Evolutionary conservation across 164 flowering plant species (phyloP).

Genomic region (Macadamia integrifolia): DNA sequence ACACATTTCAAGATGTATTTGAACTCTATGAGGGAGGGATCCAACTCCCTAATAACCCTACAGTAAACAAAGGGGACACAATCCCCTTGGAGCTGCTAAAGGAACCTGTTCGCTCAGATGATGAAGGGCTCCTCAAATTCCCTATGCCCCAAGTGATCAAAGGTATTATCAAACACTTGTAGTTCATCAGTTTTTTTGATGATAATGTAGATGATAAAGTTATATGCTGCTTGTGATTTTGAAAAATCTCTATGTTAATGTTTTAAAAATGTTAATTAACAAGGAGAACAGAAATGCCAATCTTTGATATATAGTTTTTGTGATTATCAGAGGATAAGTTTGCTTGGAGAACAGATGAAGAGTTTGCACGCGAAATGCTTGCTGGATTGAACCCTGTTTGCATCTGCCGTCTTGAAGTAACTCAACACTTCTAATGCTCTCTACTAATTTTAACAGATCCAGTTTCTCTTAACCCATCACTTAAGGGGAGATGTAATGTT

Average conservation of each 20-base stretch:
- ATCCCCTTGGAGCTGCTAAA: conserved; percentile 68
- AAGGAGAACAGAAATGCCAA: not conserved
- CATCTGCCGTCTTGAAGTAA: conserved; percentile 66
- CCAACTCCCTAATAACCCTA: conserved; percentile 31
- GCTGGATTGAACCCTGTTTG: conserved; percentile 87
- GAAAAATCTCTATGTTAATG: not conserved
- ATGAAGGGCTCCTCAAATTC: conserved; percentile 53
- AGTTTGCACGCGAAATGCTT: conserved; percentile 85
- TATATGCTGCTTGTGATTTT: not conserved
- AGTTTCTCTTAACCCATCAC: no score
- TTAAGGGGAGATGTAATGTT: not conserved
- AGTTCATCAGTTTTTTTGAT: no score
- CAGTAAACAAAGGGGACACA: conserved; percentile 19
- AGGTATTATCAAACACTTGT: conserved; percentile 6
- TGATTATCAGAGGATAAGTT: conserved; percentile 41
- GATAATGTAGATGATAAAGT: no score
- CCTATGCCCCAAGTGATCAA: conserved; percentile 78
- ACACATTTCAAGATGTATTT: conserved; percentile 57
- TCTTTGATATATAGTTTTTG: not conserved
- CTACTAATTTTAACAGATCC: no score
- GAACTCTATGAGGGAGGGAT: conserved; percentile 65
- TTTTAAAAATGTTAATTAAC: not conserved
- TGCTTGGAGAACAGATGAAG: conserved; percentile 97
- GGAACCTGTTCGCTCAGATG: conserved; percentile 66
- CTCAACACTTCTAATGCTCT: not conserved